phyloP scores from a whole-genome alignment of 768 basidiomycete species.

The Hericium coralloides region DNA sequence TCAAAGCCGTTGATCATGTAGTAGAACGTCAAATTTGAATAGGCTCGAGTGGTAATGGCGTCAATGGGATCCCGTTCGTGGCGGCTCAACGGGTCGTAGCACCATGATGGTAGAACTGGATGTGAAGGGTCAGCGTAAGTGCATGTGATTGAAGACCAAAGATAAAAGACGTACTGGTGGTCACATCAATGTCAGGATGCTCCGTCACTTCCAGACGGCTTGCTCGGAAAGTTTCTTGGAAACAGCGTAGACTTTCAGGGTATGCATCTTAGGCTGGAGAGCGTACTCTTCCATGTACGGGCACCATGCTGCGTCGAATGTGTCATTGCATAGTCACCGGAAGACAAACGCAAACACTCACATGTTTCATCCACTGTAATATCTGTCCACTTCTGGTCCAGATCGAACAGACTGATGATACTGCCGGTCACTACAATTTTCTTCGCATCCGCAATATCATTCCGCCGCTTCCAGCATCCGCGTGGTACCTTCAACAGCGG shows the following conservation, averaged over 20 bases:
- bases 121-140: background rate
- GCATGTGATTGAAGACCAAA: background rate
- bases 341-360: background rate
- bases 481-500: constrained; percentile 6
- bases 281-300: background rate
- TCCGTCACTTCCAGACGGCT: background rate
- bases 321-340: background rate
- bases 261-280: background rate
- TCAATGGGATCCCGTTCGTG: constrained; percentile 11
- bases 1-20: constrained; percentile 12
- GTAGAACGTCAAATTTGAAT: constrained; percentile 18
- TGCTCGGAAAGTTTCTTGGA: background rate
- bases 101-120: constrained; percentile 21
- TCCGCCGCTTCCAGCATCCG: constrained; percentile 8
- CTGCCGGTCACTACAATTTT: constrained; percentile 8
- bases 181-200: constrained; percentile 1
- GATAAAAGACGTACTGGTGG: background rate
- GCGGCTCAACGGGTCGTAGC: constrained; percentile 17
- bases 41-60: background rate
- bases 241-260: background rate
- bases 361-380: background rate
- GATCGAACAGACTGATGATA: background rate
- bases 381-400: background rate
- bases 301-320: background rate
- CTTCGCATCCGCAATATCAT: constrained; percentile 2